Base-by-base conservation (phyloP, 768 basidiomycete species). In the Tricholoma hemisulphureum region DNA sequence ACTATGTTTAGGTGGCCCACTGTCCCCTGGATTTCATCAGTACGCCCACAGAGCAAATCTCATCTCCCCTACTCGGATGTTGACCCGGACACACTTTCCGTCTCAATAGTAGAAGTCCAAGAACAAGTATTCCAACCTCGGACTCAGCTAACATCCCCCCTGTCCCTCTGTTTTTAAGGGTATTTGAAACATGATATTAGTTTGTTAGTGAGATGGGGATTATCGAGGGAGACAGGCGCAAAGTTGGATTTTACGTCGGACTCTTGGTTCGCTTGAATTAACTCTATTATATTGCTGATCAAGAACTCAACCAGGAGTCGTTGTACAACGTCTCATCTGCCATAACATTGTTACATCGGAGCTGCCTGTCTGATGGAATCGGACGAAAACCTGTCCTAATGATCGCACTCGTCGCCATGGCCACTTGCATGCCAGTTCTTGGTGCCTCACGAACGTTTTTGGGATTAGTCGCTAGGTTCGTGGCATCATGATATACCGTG, bases 181-280 rank as follows among this genome's bases (percentile, higher is more conserved):
- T n/a, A n/a, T n/a, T n/a, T n/a, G n/a, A n/a, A n/a, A n/a, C n/a
- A n/a, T n/a, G n/a, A n/a, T n/a, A n/a, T n/a, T 50, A 88, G 89
- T 75, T 88, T 24, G 82, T 88, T 56, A 82, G 86, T 29, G 85
- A 85, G 65, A 76, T 88, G 55, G 88, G 87, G 13, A 79, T 91
- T 10, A 90, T 88, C 18, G 72, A 86, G 63, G 89, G 89, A 24
- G 82, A 89, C 65, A 88, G 91, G 68, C 82, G 80, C 3, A 77
- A 78, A 61, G 87, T 92, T 18, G 91, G 89, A 45, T 87, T 89
- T 68, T 93, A 91, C 72, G 89, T 89, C 55, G 91, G 91, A 18
- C 63, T 90, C 10, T 74, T 93, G 82, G 90, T 89, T 32, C 32
- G 80, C 68, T n/a, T n/a, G 55, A 4, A 0, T 20, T 4, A 26